Evolutionary conservation across 2,329 filamentous ascomycete genomes (phyloP), one percentile per base, ranked within the genome.

Genomic region (Chalaropsis ovoidea): DNA sequence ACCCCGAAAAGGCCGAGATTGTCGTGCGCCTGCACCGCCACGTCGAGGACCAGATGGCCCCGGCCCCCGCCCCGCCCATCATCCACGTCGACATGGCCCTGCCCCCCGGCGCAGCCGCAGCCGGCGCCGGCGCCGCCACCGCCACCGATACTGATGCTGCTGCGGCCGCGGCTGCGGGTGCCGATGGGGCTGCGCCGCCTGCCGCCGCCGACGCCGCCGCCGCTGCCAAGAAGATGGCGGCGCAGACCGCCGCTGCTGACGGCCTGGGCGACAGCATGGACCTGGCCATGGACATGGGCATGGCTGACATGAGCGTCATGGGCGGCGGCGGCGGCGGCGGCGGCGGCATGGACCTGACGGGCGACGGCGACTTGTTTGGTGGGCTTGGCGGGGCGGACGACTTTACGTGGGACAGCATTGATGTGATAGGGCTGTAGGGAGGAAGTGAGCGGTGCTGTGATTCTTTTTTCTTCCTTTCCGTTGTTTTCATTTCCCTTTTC

Each of bases 1-100:
- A 87, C 67, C 76, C 78, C 1, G 74, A 76, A 19, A 75, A 82
- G 56, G 84, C 85, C 1, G 86, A 88, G 72, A 80, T 81, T 8
- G 75, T 85, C 15, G 81, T 87, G 10, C 82, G 86, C 7, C 78
- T 88, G 7, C 78, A 86, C 71, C 78, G 85, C 31, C 78, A 80
- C 1, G 85, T 89, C 11, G 85, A 89, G 73, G 79, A 81, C n/a
- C 85, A 87, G 71, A 80, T 88, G 77, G 76, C 77, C 42, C 74
- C 72, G 70, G 74, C 75, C 24, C 74, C 75, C 64, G 71, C 74
- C 2, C 75, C 76, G 63, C 70, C 73, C 1, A 77, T 81, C 70
- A 73, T 81, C 56, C 72, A 72, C 27, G 72, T 72, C 3, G 77
- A 76, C 45, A 75, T 81, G 63, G 72, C 72, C 13, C 72, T 81